phyloP scores from a whole-genome alignment of 2,329 filamentous ascomycete species.

The Verticillium nubilum region DNA sequence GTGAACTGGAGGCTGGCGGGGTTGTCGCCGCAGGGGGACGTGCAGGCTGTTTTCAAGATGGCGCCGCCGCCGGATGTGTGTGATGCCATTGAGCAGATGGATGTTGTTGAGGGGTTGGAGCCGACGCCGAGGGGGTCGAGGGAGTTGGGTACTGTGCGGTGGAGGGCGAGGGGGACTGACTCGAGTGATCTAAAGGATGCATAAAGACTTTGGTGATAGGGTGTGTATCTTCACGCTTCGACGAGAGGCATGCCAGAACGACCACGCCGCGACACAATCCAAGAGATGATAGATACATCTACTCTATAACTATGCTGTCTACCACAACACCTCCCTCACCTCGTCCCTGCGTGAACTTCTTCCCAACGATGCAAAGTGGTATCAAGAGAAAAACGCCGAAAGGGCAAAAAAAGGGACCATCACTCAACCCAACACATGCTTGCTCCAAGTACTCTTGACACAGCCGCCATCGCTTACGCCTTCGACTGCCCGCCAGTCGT shows the following conservation, averaged over 20 bases:
- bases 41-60: slow-evolving; percentile 68
- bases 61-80: slow-evolving; percentile 58
- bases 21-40: slow-evolving; percentile 58
- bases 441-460: background rate
- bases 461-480: background rate
- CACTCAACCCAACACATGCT: background rate
- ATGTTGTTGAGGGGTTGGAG: background rate
- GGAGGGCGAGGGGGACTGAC: background rate
- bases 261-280: too few relatives aligned
- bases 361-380: background rate
- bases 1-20: slow-evolving; percentile 3
- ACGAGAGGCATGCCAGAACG: too few relatives aligned
- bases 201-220: too few relatives aligned
- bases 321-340: too few relatives aligned
- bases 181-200: background rate
- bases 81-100: slow-evolving; percentile 38
- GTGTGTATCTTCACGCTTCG: too few relatives aligned
- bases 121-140: background rate
- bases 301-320: too few relatives aligned
- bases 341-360: background rate
- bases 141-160: background rate
- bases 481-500: background rate
- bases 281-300: too few relatives aligned
- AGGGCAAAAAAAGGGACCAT: background rate
- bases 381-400: background rate